Percentiles rank a stretch among this genome's conserved stretches.
phyloP scores from a whole-genome alignment of 1,284 basidiomycete species.

The Trichosporon asahii region DNA sequence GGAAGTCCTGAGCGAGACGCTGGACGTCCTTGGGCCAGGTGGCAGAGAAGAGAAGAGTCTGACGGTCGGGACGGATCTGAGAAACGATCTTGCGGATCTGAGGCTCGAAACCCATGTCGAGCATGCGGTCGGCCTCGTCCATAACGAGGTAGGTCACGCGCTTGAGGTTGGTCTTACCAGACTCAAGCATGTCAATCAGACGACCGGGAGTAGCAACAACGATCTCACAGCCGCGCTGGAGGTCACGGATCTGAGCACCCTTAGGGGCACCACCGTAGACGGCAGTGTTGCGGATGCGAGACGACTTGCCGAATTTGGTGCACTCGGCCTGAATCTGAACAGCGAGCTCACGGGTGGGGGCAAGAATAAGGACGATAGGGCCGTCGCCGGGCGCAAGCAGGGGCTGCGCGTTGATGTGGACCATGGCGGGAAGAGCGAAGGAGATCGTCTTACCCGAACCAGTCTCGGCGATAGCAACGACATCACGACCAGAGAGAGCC shows the following conservation, averaged over 20 bases:
- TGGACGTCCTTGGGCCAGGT: conserved; percentile 99
- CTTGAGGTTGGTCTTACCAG: conserved; percentile 90
- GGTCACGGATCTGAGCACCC: conserved; percentile 94
- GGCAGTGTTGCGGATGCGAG: conserved; percentile 94
- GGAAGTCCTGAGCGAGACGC: conserved; percentile 93
- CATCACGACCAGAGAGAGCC: conserved; percentile 88
- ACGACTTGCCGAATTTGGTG: conserved; percentile 96
- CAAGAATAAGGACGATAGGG: conserved; percentile 92
- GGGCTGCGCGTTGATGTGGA: conserved; percentile 99
- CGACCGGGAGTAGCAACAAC: conserved; percentile 95
- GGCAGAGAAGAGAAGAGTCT: conserved; percentile 95
- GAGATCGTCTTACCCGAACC: conserved; percentile 97
- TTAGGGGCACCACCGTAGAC: conserved; percentile 99
- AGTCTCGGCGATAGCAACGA: conserved; percentile 95
- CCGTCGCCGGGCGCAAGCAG: conserved; percentile 91
- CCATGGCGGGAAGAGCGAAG: conserved; percentile 96
- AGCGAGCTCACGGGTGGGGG: conserved; percentile 95
- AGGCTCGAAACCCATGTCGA: conserved; percentile 80
- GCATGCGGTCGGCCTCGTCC: conserved; percentile 84
- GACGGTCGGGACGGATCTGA: conserved; percentile 94
- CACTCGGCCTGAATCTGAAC: conserved; percentile 99
- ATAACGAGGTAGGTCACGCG: conserved; percentile 97
- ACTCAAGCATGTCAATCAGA: conserved; percentile 95
- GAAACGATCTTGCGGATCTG: conserved; percentile 97
- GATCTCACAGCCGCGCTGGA: conserved; percentile 94